These are phyloP conservation scores for Carallia brachiata DNA, from an alignment of 345 rosid species.

Conservation along the genomic window DNA sequence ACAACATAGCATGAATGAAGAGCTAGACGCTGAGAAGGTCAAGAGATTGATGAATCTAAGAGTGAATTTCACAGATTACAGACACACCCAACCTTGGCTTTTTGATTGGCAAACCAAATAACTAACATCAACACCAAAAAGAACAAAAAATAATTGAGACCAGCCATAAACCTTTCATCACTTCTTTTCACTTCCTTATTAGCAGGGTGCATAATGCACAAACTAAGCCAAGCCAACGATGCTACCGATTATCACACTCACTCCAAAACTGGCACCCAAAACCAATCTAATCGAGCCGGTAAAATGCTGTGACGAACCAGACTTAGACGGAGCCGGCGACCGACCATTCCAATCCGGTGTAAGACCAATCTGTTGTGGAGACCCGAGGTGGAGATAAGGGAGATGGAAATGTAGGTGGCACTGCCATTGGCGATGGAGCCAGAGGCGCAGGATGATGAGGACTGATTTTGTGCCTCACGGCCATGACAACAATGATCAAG, in stretches of 20 bases:
- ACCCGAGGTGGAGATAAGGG: not conserved
- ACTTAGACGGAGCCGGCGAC: slow-evolving; percentile 33
- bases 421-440: slow-evolving; percentile 16
- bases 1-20: no score
- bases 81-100: no score
- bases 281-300: slow-evolving; percentile 19
- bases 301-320: slow-evolving; percentile 14
- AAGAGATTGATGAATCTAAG: no score
- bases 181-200: not conserved
- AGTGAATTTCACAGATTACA: no score
- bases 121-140: no score
- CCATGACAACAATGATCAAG: slow-evolving; percentile 56
- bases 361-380: slow-evolving; percentile 11
- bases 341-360: slow-evolving; percentile 24
- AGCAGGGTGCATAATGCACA: not conserved
- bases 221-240: slow-evolving; percentile 22
- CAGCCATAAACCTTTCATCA: no score
- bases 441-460: slow-evolving; percentile 32
- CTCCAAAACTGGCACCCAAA: slow-evolving; percentile 19
- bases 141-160: no score
- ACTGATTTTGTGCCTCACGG: slow-evolving; percentile 36
- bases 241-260: slow-evolving; percentile 22
- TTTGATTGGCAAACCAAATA: no score
- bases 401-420: slow-evolving; percentile 10
- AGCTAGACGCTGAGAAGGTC: no score